Percentiles rank a stretch among this genome's conserved stretches.
Conservation (phyloP, 2,329 filamentous ascomycete species). For the Ophiostoma sp. region DNA sequence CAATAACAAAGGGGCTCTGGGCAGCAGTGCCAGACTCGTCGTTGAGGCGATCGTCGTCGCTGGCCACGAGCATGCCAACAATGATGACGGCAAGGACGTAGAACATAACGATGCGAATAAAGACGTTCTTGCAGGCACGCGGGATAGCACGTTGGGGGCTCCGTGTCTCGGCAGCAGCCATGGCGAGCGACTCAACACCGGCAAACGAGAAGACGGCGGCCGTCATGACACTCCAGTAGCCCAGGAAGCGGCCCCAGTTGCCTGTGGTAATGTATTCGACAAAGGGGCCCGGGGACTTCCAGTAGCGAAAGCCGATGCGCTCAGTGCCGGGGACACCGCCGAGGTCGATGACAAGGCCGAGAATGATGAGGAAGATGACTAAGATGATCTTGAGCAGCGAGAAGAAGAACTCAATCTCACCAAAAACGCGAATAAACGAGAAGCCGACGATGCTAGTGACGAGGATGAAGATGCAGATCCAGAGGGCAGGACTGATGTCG, state of each 20-base stretch:
- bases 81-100: constrained; percentile 64
- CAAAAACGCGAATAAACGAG: constrained; percentile 50
- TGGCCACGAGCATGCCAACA: constrained; percentile 62
- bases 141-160: constrained; percentile 69
- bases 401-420: constrained; percentile 59
- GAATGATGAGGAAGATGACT: constrained; percentile 52
- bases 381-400: constrained; percentile 55
- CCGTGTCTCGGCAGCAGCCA: constrained; percentile 59
- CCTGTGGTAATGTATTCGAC: constrained; percentile 44
- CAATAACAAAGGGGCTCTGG: constrained; percentile 64
- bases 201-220: constrained; percentile 58
- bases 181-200: constrained; percentile 47
- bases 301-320: constrained; percentile 47
- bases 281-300: constrained; percentile 45
- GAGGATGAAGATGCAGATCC: constrained; percentile 42
- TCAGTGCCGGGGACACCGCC: constrained; percentile 49
- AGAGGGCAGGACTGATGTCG: constrained; percentile 40
- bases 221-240: constrained; percentile 53
- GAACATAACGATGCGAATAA: constrained; percentile 66
- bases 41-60: constrained; percentile 50
- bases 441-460: constrained; percentile 51
- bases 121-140: constrained; percentile 65
- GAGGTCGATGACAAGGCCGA: constrained; percentile 51
- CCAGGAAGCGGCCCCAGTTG: constrained; percentile 49
- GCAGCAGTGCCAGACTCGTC: constrained; percentile 44